Evolutionary conservation across 352 stramenopile species (phyloP).

Genomic region (Globisporangium middletonii): DNA sequence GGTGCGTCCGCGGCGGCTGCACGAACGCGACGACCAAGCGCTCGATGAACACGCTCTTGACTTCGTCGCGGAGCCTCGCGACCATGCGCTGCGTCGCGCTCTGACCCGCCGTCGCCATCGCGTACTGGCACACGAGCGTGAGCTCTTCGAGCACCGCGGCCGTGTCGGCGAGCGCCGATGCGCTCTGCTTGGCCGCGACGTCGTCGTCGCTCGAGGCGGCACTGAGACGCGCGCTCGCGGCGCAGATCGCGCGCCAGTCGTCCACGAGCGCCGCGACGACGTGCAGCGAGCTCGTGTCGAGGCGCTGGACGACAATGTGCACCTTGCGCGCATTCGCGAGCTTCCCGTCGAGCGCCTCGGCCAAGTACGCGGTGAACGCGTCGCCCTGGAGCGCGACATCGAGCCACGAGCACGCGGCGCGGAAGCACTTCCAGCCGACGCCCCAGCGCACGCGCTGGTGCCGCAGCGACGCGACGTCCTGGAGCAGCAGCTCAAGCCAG

Average conservation of each 20-base stretch:
- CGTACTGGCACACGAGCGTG: constrained; percentile 38
- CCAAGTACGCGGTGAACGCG: constrained; percentile 29
- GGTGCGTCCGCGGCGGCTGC: constrained; percentile 6
- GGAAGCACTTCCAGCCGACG: constrained; percentile 68
- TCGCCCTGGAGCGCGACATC: constrained; percentile 31
- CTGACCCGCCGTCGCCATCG: constrained; percentile 13
- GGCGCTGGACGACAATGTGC: constrained; percentile 24
- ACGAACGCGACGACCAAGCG: constrained; percentile 38
- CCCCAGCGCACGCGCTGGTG: constrained; percentile 30
- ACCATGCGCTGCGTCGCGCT: constrained; percentile 33
- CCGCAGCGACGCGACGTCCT: constrained; percentile 23
- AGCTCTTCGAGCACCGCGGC: constrained; percentile 31
- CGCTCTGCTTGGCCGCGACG: background rate
- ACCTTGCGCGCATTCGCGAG: constrained; percentile 27
- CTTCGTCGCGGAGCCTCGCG: constrained; percentile 34
- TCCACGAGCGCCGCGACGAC: constrained; percentile 29
- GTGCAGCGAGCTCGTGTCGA: constrained; percentile 21
- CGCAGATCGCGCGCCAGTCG: constrained; percentile 33
- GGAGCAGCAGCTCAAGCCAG: constrained; percentile 29
- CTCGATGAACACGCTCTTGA: constrained; percentile 36
- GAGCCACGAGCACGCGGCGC: constrained; percentile 46
- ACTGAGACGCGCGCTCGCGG: background rate
- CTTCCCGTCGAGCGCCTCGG: constrained; percentile 55
- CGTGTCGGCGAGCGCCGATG: constrained; percentile 5
- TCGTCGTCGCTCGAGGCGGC: background rate